Base-by-base conservation (phyloP, 2,329 filamentous ascomycete species). In the Macroventuria anomochaeta region DNA sequence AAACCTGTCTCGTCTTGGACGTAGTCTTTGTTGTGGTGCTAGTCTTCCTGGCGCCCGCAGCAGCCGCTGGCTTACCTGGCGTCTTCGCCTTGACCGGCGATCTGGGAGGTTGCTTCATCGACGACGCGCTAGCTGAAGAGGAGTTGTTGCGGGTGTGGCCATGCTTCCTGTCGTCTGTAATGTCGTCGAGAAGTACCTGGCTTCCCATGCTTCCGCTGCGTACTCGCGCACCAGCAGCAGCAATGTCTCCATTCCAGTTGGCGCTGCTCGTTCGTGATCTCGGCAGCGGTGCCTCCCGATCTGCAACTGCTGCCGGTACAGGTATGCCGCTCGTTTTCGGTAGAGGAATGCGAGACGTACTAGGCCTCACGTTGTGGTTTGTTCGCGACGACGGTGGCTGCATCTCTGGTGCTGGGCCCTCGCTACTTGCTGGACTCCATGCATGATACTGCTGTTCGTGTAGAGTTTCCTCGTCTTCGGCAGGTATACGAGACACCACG, bases 341-440 rank as follows among this genome's bases (percentile, higher is more conserved):
- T 31, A 97, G 82, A 1, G 95, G 95, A 70, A 99, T 97, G 47
- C 91, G 87, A 37, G 93, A 96, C 3, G 83, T 78, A 77, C 84
- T 78, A 25, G 78, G 77, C 50, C 78, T 68, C 32, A 67, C 65
- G 40, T 80, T 84, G 76, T 82, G 88, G 67, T 72, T 81, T 59
- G 59, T 61, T 61, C 64, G 63, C 31, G 64, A 57, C 64, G 83
- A 75, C 75, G 83, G 59, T 25, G 72, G 67, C 7, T 77, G 71
- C 49, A 70, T 73, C 25, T 84, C 79, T 8, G 79, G 77, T 21
- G 88, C 87, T 57, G 90, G 88, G 70, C 96, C 92, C 63, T 93
- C 90, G 2, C 90, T 88, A 17, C 85, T 83, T 52, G 90, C 83
- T 48, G 93, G 79, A 72, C 96, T 91, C 85, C 89, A 93, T 41